Evolutionary conservation across 352 stramenopile genomes (phyloP), one percentile per base, ranked within the genome.

Genomic region (Aphanomyces euteiches): DNA sequence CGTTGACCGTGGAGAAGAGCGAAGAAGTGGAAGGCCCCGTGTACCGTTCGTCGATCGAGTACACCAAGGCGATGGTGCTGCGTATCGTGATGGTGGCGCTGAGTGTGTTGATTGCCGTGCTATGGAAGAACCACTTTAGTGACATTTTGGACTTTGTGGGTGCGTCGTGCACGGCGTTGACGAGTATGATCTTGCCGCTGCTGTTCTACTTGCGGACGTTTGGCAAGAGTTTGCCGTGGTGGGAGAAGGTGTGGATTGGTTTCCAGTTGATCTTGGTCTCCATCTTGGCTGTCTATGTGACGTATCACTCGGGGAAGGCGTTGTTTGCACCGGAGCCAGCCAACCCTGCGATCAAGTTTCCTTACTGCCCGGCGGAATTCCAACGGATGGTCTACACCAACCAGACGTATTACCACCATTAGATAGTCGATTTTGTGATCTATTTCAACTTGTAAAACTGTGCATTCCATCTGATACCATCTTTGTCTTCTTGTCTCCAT

Each of bases 61-160:
- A 69, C 63, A 17, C 59, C 28, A 69, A 69, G 43, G 63, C 63
- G 8, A 57, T 47, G 21, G 47, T 69, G n/a, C 48, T 75, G 70
- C 65, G 70, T 36, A 0, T 75, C n/a, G 5, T 57, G 8, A 64
- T 83, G 40, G 77, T 87, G 36, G 76, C 77, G 5, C 76, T 85
- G 45, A 73, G 82, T 21, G 64, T 84, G n/a, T 21, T 81, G 12
- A 77, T 87, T 56, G 72, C 80, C 37, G 81, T 85, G 58, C 69
- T 84, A 56, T 84, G 83, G 71, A 82, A 87, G 53, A 53, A 75
- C 59, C 70, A 75, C 34, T 75, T 75, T 50, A 67, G 65, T 17
- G 65, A 75, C 54, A 41, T 75, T 13, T 36, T 69, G 41, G 45
- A 74, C 53, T 74, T 78, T 73, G 72, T 78, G 34, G 74, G 74